A percentile compares a stretch with the other conserved stretches of the same genome.
Evolutionary conservation across 164 flowering plant species (phyloP).

Genomic region (Nymphaea colorata): DNA sequence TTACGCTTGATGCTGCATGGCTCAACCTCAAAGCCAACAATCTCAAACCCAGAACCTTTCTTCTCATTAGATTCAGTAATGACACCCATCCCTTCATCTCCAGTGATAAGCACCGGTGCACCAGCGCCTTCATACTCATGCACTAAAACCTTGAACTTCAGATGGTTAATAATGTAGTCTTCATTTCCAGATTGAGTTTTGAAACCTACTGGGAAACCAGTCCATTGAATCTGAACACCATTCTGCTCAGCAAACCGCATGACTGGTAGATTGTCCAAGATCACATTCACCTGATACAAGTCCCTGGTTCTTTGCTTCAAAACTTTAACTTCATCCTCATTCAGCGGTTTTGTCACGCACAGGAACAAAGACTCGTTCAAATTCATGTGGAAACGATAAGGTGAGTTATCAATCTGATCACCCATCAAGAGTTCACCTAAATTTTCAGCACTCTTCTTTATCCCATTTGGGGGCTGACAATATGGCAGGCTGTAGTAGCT

Average conservation of each 20-base stretch:
- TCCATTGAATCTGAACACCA: constrained; percentile 26
- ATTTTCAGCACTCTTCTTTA: constrained; percentile 25
- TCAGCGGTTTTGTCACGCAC: constrained; percentile 18
- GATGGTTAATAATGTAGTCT: constrained; percentile 33
- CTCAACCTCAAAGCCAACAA: constrained; percentile 45
- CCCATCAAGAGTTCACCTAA: constrained; percentile 28
- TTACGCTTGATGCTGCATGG: constrained; percentile 42
- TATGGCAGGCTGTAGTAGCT: constrained; percentile 23
- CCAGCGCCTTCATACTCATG: constrained; percentile 33
- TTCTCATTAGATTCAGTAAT: constrained; percentile 20
- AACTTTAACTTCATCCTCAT: constrained; percentile 18
- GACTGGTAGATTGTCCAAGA: constrained; percentile 34
- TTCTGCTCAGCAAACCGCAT: constrained; percentile 26
- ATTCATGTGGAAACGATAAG: constrained; percentile 22
- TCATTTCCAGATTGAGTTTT: constrained; percentile 4
- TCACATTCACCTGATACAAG: constrained; percentile 43
- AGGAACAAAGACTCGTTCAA: constrained; percentile 17
- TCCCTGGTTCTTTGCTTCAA: constrained; percentile 23
- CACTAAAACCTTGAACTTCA: constrained; percentile 30
- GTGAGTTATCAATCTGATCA: constrained; percentile 26
- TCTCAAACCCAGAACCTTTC: constrained; percentile 36
- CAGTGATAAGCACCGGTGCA: not conserved
- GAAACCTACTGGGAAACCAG: constrained; percentile 35
- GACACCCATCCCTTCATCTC: too few relatives aligned
- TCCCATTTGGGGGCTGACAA: constrained; percentile 14